Evolutionary conservation across 495 filamentous ascomycete genomes (phyloP).

Genomic region (Lepraria neglecta): DNA sequence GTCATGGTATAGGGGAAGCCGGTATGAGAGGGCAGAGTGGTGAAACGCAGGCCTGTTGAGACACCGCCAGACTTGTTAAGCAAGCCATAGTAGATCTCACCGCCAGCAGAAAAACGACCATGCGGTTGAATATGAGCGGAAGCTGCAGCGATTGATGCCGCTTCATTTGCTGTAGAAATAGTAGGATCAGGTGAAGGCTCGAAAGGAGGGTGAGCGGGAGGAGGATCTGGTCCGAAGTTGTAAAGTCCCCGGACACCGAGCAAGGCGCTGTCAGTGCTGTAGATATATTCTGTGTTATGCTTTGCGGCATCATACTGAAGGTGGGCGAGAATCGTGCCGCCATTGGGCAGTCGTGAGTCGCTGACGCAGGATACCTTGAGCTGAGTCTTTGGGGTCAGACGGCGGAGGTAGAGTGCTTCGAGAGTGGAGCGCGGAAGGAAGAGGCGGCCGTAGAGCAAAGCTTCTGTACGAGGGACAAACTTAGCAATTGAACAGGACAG

Average conservation of each 20-base stretch:
- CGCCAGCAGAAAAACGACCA: constrained; percentile 72
- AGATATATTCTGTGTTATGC: constrained; percentile 84
- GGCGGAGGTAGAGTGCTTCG: constrained; percentile 78
- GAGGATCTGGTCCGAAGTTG: constrained; percentile 84
- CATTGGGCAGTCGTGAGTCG: constrained; percentile 63
- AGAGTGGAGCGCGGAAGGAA: constrained; percentile 58
- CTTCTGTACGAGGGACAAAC: constrained; percentile 37
- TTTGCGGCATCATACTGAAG: constrained; percentile 83
- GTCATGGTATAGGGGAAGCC: constrained; percentile 90
- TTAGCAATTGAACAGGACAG: background rate
- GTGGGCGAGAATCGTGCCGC: constrained; percentile 69
- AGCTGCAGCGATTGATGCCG: constrained; percentile 18
- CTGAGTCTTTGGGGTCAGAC: constrained; percentile 72
- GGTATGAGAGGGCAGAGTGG: constrained; percentile 79
- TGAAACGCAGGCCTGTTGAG: constrained; percentile 76
- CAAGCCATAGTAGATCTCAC: constrained; percentile 88
- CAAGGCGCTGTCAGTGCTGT: constrained; percentile 84
- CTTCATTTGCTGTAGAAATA: constrained; percentile 17
- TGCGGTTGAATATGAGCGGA: constrained; percentile 45
- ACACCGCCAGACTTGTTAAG: constrained; percentile 86
- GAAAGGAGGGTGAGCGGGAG: background rate
- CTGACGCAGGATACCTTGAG: constrained; percentile 77
- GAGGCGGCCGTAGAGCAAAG: constrained; percentile 80
- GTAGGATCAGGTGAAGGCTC: constrained; percentile 11
- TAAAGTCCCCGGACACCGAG: constrained; percentile 84